Evolutionary conservation across 805 yeast species (phyloP), one percentile per base, ranked within the genome.

Genomic region (Metschnikowia bowlesiae): DNA sequence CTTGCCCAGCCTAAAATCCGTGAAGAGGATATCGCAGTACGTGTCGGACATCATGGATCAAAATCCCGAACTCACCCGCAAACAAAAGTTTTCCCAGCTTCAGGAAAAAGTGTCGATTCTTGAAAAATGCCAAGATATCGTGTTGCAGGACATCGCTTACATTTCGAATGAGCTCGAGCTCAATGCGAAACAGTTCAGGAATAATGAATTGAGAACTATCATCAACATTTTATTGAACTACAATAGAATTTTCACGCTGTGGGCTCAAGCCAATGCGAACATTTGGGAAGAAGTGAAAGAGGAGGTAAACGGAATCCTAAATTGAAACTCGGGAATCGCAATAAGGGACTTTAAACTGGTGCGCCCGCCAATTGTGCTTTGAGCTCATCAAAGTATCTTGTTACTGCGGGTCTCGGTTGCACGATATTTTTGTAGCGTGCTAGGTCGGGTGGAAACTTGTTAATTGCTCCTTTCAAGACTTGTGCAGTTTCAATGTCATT

Each of bases 351-450:
- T 26, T 28, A 43, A 11, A 48, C 26, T 11, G 29, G 36, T 36
- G 39, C 29, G 11, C 18, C 18, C 7, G n/a, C 13, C 28, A 44
- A 18, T 33, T 45, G 46, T 13, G n/a, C 30, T 44, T 30, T 35
- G 29, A 53, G 33, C 33, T 53, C 55, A n/a, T 51, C 53, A 34
- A 58, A 49, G 44, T 57, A 58, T 28, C 50, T 42, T 51, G 71
- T 70, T 0, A 81, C 84, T 0, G 91, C 85, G 0, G 79, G 80
- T 0, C 90, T 89, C 90, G 94, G 87, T 54, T 73, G 82, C 2
- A 75, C 75, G 32, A 80, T 74, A 51, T 80, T 74, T 64, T 87
- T 87, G 68, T 87, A 87, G 29, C 69, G 68, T 1, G 82, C 81
- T 50, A 86, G 64, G 28, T 71, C 79, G 3, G 71, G 80, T 8